Base-by-base conservation (phyloP, 306 rosid species). In the Macrotyloma uniflorum region DNA sequence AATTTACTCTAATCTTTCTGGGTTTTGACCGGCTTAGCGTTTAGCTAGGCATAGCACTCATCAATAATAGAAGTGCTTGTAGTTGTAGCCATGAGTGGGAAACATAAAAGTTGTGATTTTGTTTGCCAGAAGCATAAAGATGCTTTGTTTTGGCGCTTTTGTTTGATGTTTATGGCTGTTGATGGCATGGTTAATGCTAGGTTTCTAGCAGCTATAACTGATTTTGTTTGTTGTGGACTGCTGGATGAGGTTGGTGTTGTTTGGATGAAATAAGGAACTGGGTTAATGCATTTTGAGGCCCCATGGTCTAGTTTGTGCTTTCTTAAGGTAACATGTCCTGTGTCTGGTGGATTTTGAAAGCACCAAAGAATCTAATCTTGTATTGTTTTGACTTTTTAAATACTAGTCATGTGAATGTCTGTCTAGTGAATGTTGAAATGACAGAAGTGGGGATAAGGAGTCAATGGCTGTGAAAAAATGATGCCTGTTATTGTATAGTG, bases 371-470 rank as follows among this genome's bases (percentile, higher is more conserved):
- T 77, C 65, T 65, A 67, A 77, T 64, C 16, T 55, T 46, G 20
- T 46, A 10, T 81, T 32, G 49, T 51, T 67, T 69, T 73, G 75
- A 51, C 81, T 58, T 36, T 18, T 36, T 33, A 10, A 36, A 62
- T 33, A 23, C 1, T 4, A 2, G 65, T 49, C 58, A 68, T 51
- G 62, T 80, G 69, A 78, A 24, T 77, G 72, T 53, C 3, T 84
- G 79, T 42, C 5, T 33, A 62, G 79, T 62, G 77, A 67, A 77
- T 67, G 61, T 77, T 81, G 83, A 85, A 72, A 67, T 77, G 85
- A 77, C 74, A 30, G 14, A 33, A 33, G 13, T 61, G 68, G 76
- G 68, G 35, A 18, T 43, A 43, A 42, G 35, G 54, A 55, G 35
- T 51, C 6, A 58, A 49, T 50, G 50, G 16, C 19, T n/a, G 69